Evolutionary conservation across 1,139 yeast species (phyloP).

Genomic region (Sugiyamaella pinicola): DNA sequence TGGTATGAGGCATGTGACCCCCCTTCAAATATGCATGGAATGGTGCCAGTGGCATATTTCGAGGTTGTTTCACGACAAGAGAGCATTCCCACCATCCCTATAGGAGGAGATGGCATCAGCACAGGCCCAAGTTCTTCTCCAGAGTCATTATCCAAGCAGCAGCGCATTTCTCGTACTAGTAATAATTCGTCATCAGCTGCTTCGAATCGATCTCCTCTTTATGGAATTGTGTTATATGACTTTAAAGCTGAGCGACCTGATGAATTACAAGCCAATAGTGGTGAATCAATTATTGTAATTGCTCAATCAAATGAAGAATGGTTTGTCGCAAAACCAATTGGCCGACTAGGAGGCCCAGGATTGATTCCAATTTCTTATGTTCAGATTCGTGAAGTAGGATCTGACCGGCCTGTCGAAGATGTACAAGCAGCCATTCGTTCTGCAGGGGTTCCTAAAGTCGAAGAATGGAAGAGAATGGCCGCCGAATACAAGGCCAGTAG

Average conservation of each 20-base stretch:
- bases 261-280: conserved; percentile 79
- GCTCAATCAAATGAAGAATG: conserved; percentile 97
- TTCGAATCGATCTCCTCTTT: conserved; percentile 45
- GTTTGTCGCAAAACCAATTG: conserved; percentile 97
- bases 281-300: conserved; percentile 87
- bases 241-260: conserved; percentile 88
- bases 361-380: conserved; percentile 90
- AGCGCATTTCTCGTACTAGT: conserved; percentile 6
- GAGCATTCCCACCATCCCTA: conserved; percentile 45
- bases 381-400: conserved; percentile 74
- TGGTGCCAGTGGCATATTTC: conserved; percentile 85
- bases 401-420: conserved; percentile 54
- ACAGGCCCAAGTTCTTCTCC: conserved; percentile 11
- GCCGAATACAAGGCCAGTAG: conserved; percentile 93
- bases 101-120: conserved; percentile 20
- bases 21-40: conserved; percentile 70
- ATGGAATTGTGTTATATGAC: conserved; percentile 74
- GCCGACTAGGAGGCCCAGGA: conserved; percentile 95
- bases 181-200: conserved; percentile 7
- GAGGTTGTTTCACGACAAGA: conserved; percentile 68
- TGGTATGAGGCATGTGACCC: conserved; percentile 95
- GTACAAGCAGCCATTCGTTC: conserved; percentile 58
- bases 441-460: conserved; percentile 84
- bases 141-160: conserved; percentile 11
- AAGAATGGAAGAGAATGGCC: conserved; percentile 90